These are phyloP conservation scores for Zygosaccharomyces sapae DNA, from an alignment of 1,139 yeast genomes.

Conservation along the genomic window DNA sequence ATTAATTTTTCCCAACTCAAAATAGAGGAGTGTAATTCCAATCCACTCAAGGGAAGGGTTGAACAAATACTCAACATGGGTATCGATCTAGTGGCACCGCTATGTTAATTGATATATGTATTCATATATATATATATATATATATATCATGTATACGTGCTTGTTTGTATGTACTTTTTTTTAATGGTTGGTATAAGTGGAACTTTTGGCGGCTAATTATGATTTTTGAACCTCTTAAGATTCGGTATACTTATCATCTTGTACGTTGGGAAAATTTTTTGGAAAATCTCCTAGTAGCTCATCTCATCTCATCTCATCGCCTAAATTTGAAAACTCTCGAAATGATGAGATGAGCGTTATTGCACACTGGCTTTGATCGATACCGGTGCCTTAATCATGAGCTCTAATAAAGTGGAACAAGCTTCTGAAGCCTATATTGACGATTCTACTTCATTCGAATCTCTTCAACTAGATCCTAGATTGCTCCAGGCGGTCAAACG, in stretches of 20 bases:
- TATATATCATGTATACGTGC: not conserved
- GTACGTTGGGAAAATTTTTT: constrained; percentile 10
- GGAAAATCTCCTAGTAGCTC: constrained; percentile 21
- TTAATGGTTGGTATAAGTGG: not conserved
- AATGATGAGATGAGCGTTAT: not conserved
- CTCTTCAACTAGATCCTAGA: constrained; percentile 73
- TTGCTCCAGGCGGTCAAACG: constrained; percentile 78
- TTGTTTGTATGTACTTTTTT: not conserved
- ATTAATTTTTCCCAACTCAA: constrained; percentile 60
- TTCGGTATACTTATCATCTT: constrained; percentile 6
- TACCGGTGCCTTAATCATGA: constrained; percentile 10
- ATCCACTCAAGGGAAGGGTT: constrained; percentile 74
- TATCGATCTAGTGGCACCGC: constrained; percentile 76
- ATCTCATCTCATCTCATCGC: constrained; percentile 28
- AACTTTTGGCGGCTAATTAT: not conserved
- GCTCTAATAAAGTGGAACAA: constrained; percentile 12
- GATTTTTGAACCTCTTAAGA: constrained; percentile 2
- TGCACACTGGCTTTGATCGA: not conserved
- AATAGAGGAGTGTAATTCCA: constrained; percentile 68
- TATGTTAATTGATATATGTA: constrained; percentile 34
- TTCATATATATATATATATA: not conserved
- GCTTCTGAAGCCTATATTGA: constrained; percentile 67
- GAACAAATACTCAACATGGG: constrained; percentile 78
- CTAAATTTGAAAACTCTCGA: not conserved
- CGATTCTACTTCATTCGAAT: constrained; percentile 65